Conservation (phyloP, 805 yeast genomes). For the Cyberlindnera lachancei region DNA sequence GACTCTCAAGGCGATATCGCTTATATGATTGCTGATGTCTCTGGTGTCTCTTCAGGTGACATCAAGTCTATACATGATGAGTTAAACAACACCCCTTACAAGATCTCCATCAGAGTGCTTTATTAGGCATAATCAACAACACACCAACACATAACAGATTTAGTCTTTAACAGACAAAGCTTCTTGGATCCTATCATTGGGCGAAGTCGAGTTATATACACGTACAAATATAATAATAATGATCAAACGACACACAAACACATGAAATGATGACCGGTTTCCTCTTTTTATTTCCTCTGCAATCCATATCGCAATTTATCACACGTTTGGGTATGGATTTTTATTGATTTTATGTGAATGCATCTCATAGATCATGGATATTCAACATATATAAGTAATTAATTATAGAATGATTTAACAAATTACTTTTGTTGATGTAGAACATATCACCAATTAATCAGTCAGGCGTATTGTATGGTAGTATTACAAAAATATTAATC, state of each 20-base stretch:
- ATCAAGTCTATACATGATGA: slow-evolving; percentile 79
- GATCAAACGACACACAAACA: too few species aligned
- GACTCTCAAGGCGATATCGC: slow-evolving; percentile 96
- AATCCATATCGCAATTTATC: too few species aligned
- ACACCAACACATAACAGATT: slow-evolving; percentile 3
- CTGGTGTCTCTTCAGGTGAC: slow-evolving; percentile 74
- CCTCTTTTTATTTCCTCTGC: neutral
- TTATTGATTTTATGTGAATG: slow-evolving; percentile 2
- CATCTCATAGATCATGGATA: slow-evolving; percentile 9
- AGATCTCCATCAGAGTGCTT: slow-evolving; percentile 82
- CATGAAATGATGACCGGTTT: slow-evolving; percentile 1
- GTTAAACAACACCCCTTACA: slow-evolving; percentile 83
- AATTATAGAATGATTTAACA: too few species aligned
- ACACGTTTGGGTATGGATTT: too few species aligned
- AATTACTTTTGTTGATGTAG: too few species aligned
- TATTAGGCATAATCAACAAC: slow-evolving; percentile 38
- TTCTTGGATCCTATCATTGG: too few species aligned
- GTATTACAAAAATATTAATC: too few species aligned
- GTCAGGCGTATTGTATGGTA: too few species aligned
- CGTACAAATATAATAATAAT: too few species aligned
- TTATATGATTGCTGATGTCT: slow-evolving; percentile 94
- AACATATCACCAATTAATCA: too few species aligned
- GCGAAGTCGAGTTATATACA: too few species aligned
- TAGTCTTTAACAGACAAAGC: slow-evolving; percentile 10
- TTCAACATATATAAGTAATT: slow-evolving; percentile 16